Conservation (phyloP, 495 filamentous ascomycete genomes). For the Penicillium chermesinum region DNA sequence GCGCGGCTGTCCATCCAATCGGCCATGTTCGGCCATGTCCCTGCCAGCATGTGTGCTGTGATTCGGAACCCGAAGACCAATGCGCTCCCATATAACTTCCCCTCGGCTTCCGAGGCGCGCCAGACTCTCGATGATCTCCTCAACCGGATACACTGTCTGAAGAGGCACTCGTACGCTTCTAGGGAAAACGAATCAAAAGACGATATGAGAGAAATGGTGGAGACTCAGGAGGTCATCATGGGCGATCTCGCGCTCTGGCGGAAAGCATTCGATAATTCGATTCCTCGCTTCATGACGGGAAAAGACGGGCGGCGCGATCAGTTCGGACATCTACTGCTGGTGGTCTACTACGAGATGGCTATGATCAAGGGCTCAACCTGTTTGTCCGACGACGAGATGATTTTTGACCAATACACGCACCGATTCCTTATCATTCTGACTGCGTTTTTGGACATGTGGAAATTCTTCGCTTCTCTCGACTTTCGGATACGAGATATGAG, state of each 20-base stretch:
- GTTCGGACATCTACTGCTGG: conserved; percentile 29
- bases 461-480: conserved; percentile 3
- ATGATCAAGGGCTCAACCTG: conserved; percentile 41
- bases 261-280: conserved; percentile 9
- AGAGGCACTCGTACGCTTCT: conserved; percentile 2
- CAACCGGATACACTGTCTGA: conserved; percentile 16
- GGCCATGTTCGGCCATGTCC: conserved; percentile 19
- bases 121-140: conserved; percentile 15
- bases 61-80: conserved; percentile 10
- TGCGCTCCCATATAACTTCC: conserved; percentile 10
- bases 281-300: conserved; percentile 3
- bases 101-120: conserved; percentile 8
- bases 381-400: conserved; percentile 30
- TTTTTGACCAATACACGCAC: conserved; percentile 37
- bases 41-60: conserved; percentile 13
- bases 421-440: conserved; percentile 35
- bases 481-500: not conserved
- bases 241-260: conserved; percentile 12
- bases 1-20: conserved; percentile 13
- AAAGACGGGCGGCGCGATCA: conserved; percentile 7
- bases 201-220: not conserved
- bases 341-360: conserved; percentile 42
- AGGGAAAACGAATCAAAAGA: not conserved
- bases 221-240: conserved; percentile 4
- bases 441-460: conserved; percentile 26